Base-by-base conservation (phyloP, 1,284 basidiomycete species). In the Tausonia pullulans region DNA sequence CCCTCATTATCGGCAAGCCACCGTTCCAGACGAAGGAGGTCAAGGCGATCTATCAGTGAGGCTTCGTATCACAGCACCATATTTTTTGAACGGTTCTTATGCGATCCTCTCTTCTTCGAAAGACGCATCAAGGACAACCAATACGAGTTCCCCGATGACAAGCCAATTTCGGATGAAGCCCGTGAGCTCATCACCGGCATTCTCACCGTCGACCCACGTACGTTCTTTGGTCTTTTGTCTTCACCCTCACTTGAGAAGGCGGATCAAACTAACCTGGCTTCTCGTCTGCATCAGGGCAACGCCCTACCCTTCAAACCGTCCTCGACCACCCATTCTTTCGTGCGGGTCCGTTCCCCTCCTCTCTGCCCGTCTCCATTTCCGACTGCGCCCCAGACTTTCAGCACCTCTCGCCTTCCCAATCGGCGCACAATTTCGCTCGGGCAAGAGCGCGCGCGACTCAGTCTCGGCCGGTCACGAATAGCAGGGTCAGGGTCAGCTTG, bases 21-120 rank as follows among this genome's bases (percentile, higher is more conserved):
- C 95, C 95, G 0, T 98, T 98, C 81, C 94, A 98, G 75, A 98
- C 93, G 8, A 93, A 94, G 75, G 92, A 97, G 62, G 93, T 98
- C 71, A 94, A 96, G 76, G 85, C 85, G 8, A 96, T 96, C 67
- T 94, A 96, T 77, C 87, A 90, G 85, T 88, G 68, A 75, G 85
- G 75, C 5, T 58, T 11, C 39, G 5, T 48, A 2, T 59, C 0
- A 11, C 27, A 6, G 27, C 27, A 27, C 27, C 50, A 27, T 39
- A 13, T 4, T 52, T 48, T 41, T 8, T 44, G 51, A 41, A 44
- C 40, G 3, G n/a, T 43, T 45, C 55, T 27, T 51, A n/a, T 10
- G 51, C 39, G 58, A 9, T 52, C 4, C 52, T 60, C 5, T 44
- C 64, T 62, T 55, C 52, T 60, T 74, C 54, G 50, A 7, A 66